Conservation (phyloP, 176 grass and related monocot species). For the Oryza officinalis region DNA sequence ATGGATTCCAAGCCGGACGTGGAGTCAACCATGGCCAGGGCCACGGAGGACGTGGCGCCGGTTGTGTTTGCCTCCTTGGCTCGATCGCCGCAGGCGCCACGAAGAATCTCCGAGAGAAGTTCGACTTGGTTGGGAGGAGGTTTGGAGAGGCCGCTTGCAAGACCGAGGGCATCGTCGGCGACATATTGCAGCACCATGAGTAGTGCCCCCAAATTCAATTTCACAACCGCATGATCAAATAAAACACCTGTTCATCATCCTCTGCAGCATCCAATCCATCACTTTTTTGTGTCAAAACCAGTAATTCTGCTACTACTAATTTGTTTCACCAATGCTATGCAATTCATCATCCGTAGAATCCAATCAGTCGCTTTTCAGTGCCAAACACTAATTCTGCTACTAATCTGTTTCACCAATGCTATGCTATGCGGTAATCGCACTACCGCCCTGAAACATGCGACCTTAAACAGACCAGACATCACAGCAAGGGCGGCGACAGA, state of each 20-base stretch:
- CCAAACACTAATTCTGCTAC: neutral
- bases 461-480: too few relatives aligned
- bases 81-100: neutral
- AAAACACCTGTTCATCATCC: neutral
- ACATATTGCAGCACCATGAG: slow-evolving; percentile 64
- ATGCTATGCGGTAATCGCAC: neutral
- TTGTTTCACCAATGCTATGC: too few relatives aligned
- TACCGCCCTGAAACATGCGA: too few relatives aligned
- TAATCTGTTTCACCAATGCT: too few relatives aligned
- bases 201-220: neutral
- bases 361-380: neutral
- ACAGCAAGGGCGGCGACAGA: too few relatives aligned
- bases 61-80: neutral
- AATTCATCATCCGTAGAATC: neutral
- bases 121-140: slow-evolving; percentile 49
- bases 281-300: neutral
- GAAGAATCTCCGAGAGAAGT: slow-evolving; percentile 45
- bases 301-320: neutral
- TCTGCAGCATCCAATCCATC: neutral
- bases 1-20: slow-evolving; percentile 42
- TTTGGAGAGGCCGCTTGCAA: slow-evolving; percentile 48
- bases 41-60: neutral
- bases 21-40: neutral
- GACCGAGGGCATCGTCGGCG: slow-evolving; percentile 57
- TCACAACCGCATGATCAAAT: neutral